A percentile compares a stretch with the other conserved stretches of the same genome.
Evolutionary conservation across 768 basidiomycete species (phyloP).

Genomic region (Lentinus tigrinus): DNA sequence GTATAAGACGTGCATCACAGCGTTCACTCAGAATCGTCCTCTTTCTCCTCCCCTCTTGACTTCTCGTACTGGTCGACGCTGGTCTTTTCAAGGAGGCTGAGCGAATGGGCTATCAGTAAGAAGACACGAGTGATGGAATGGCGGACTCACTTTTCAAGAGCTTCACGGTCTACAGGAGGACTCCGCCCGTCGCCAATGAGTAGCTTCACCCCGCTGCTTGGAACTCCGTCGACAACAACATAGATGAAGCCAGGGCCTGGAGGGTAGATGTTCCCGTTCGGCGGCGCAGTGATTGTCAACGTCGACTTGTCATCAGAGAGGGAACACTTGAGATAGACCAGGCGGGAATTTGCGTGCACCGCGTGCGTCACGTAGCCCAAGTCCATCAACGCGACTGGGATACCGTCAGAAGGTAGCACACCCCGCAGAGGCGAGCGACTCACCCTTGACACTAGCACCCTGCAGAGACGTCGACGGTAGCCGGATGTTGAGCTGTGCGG

Average conservation of each 20-base stretch:
- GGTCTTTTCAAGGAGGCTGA: slow-evolving; percentile 50
- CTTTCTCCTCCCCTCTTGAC: slow-evolving; percentile 23
- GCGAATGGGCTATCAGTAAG: not conserved
- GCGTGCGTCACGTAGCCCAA: slow-evolving; percentile 80
- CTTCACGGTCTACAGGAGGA: slow-evolving; percentile 57
- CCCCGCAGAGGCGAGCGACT: not conserved
- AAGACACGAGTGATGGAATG: not conserved
- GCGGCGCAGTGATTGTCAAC: slow-evolving; percentile 64
- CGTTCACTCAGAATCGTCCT: slow-evolving; percentile 7
- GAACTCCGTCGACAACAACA: slow-evolving; percentile 62
- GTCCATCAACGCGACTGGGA: slow-evolving; percentile 72
- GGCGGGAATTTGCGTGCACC: slow-evolving; percentile 72
- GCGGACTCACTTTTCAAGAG: slow-evolving; percentile 54
- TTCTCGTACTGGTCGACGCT: slow-evolving; percentile 50
- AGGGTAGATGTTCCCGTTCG: slow-evolving; percentile 64
- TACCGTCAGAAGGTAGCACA: not conserved
- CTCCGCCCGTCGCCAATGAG: slow-evolving; percentile 68
- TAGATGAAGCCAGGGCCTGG: slow-evolving; percentile 82
- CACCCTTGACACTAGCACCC: slow-evolving; percentile 46
- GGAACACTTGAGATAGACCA: slow-evolving; percentile 60
- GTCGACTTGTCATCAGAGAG: slow-evolving; percentile 43
- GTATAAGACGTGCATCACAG: not conserved
- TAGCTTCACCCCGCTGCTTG: slow-evolving; percentile 59
- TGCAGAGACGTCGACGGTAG: slow-evolving; percentile 35
- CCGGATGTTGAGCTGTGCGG: slow-evolving; percentile 44